These are phyloP conservation scores for Chrysoporthe deuterocubensis DNA, from an alignment of 2,329 filamentous ascomycete species.

Conservation along the genomic window DNA sequence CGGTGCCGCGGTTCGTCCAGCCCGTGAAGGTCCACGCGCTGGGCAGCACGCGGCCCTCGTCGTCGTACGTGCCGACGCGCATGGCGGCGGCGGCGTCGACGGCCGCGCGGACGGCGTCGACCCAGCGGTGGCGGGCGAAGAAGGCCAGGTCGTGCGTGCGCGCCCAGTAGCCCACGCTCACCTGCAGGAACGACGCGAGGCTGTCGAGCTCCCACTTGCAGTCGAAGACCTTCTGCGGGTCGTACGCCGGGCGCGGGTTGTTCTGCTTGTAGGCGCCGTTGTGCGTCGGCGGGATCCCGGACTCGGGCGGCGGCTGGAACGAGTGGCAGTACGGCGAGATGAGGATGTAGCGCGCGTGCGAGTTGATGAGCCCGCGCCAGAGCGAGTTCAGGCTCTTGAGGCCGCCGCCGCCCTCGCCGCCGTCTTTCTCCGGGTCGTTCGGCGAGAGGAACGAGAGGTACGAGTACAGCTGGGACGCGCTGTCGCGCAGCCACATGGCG, in stretches of 20 bases:
- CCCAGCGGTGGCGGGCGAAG: constrained; percentile 65
- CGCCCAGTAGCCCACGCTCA: constrained; percentile 77
- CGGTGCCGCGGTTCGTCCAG: constrained; percentile 71
- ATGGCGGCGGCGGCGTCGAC: constrained; percentile 69
- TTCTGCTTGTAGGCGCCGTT: constrained; percentile 66
- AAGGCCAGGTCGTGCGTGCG: constrained; percentile 62
- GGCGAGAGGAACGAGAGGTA: constrained; percentile 65
- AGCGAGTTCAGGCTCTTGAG: constrained; percentile 70
- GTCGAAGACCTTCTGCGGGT: constrained; percentile 73
- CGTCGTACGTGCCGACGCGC: constrained; percentile 69
- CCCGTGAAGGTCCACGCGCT: constrained; percentile 73
- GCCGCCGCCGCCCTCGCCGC: constrained; percentile 58
- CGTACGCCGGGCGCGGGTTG: constrained; percentile 64
- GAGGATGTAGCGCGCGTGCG: constrained; percentile 70
- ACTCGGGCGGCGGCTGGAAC: constrained; percentile 83
- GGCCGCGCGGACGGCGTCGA: constrained; percentile 68
- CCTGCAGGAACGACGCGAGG: constrained; percentile 81
- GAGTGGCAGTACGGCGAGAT: constrained; percentile 84
- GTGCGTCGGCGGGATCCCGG: constrained; percentile 61
- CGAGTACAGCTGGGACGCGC: constrained; percentile 73
- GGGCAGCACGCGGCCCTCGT: constrained; percentile 54
- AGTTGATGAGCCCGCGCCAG: constrained; percentile 73
- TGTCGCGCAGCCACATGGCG: constrained; percentile 88
- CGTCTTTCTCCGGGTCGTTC: constrained; percentile 47
- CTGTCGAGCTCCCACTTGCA: constrained; percentile 95